These are phyloP conservation scores for Mallotus repandus DNA, from an alignment of 441 rosid genomes.

Conservation along the genomic window DNA sequence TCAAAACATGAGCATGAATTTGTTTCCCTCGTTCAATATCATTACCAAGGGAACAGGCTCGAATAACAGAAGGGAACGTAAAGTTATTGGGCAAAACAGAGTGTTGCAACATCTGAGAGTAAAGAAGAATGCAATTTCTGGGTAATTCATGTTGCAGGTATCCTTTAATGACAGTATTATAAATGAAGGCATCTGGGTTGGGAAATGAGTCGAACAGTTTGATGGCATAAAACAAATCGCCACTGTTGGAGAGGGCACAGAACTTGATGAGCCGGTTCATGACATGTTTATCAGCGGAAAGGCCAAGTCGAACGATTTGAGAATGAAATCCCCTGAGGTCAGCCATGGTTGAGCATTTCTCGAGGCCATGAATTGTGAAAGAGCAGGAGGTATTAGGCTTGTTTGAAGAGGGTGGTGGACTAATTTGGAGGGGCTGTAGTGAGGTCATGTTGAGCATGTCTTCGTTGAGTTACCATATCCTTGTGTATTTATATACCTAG, in stretches of 20 bases:
- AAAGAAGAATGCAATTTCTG: conserved; percentile 30
- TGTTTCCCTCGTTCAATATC: conserved; percentile 37
- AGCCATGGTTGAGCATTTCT: conserved; percentile 39
- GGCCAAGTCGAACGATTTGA: conserved; percentile 38
- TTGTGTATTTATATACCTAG: too few species aligned
- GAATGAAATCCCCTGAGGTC: conserved; percentile 38
- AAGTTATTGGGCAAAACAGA: conserved; percentile 37
- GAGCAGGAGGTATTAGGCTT: background rate
- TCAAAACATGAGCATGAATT: conserved; percentile 49
- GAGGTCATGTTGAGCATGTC: conserved; percentile 5
- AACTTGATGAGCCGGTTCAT: conserved; percentile 39
- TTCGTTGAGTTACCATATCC: too few species aligned
- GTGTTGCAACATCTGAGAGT: conserved; percentile 36
- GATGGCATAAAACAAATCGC: conserved; percentile 36
- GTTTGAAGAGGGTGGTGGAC: background rate
- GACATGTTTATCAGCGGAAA: conserved; percentile 35
- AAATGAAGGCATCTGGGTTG: conserved; percentile 39
- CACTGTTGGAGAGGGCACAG: conserved; percentile 20
- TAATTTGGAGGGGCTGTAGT: conserved; percentile 17
- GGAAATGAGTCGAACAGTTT: conserved; percentile 40
- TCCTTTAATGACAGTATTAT: conserved; percentile 37
- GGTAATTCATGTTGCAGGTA: conserved; percentile 25
- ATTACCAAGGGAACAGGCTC: conserved; percentile 31
- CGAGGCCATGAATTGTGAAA: conserved; percentile 20
- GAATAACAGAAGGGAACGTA: conserved; percentile 41